These are phyloP conservation scores for Coemansia sp. DNA, from an alignment of 192 early-diverging fungal species.

Conservation along the genomic window DNA sequence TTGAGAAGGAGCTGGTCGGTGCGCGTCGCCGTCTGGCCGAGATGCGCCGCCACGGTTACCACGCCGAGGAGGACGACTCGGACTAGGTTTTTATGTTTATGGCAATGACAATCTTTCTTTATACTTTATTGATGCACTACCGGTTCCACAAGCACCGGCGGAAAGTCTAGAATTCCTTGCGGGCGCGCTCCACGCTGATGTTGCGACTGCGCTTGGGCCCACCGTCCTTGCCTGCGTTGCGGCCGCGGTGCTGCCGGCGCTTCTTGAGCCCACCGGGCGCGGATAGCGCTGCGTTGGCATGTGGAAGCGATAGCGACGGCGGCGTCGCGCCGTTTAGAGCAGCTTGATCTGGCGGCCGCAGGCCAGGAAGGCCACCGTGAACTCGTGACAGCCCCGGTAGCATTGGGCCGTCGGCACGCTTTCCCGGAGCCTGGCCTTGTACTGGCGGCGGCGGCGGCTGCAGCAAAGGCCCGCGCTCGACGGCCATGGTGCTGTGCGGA, in stretches of 20 bases:
- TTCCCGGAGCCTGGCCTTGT: too few relatives aligned
- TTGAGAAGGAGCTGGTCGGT: conserved; percentile 85
- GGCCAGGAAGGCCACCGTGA: not conserved
- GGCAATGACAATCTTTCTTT: not conserved
- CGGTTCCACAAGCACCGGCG: not conserved
- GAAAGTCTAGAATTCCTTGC: conserved; percentile 3
- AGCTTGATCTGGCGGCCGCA: not conserved
- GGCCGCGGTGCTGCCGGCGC: conserved; percentile 18
- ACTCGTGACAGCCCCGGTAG: not conserved
- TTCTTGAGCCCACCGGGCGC: conserved; percentile 14
- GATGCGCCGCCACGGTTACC: conserved; percentile 85
- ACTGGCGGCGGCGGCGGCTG: not conserved
- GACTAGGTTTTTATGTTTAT: conserved; percentile 3
- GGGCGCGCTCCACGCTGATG: conserved; percentile 17
- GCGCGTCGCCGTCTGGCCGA: conserved; percentile 86
- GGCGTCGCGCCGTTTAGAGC: not conserved
- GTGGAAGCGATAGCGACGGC: not conserved
- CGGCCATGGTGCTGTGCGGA: conserved; percentile 3
- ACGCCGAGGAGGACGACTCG: conserved; percentile 38
- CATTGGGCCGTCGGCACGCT: not conserved
- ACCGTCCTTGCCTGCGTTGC: not conserved
- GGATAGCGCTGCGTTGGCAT: too few relatives aligned
- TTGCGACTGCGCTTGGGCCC: conserved; percentile 19
- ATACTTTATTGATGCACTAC: not conserved
- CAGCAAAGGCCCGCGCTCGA: not conserved